Evolutionary conservation across 495 filamentous ascomycete genomes (phyloP).

Genomic region (Sporormia fimetaria): DNA sequence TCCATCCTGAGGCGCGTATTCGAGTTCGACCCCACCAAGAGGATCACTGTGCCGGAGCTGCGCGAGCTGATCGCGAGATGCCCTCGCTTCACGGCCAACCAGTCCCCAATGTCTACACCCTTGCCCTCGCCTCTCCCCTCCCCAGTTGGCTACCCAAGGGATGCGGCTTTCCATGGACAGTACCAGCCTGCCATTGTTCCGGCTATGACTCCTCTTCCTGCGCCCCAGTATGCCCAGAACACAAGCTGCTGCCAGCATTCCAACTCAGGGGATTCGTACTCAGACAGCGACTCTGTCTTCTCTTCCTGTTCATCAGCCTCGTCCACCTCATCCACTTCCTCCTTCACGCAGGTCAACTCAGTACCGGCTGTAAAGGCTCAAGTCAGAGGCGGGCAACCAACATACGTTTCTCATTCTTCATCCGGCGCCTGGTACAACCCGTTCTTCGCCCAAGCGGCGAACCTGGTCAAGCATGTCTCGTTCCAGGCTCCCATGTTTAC

Average conservation of each 20-base stretch:
- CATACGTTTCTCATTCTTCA: conserved; percentile 24
- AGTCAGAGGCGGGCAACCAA: conserved; percentile 8
- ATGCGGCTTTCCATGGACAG: conserved; percentile 21
- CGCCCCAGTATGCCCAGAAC: conserved; percentile 9
- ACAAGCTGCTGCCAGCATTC: too few relatives aligned
- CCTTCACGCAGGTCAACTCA: conserved; percentile 16
- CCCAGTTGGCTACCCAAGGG: conserved; percentile 24
- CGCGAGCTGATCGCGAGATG: conserved; percentile 66
- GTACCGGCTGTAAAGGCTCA: conserved; percentile 8
- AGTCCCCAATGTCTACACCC: conserved; percentile 18
- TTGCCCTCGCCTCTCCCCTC: conserved; percentile 24
- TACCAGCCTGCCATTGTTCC: conserved; percentile 12
- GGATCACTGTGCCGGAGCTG: conserved; percentile 77
- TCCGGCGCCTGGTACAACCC: conserved; percentile 22
- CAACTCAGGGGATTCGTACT: conserved; percentile 25
- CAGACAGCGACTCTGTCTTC: conserved; percentile 27
- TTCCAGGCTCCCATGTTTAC: conserved; percentile 25
- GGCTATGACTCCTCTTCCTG: conserved; percentile 18
- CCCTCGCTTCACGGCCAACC: conserved; percentile 51
- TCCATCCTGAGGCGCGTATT: conserved; percentile 81
- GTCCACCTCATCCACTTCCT: conserved; percentile 25
- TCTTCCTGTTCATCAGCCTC: conserved; percentile 26
- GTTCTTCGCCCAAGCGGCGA: conserved; percentile 23
- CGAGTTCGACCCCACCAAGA: conserved; percentile 71
- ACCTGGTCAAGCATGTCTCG: conserved; percentile 24